Evolutionary conservation across 108 stramenopile genomes (phyloP), one percentile per base, ranked within the genome.

Genomic region (Nitzschia inconspicua): DNA sequence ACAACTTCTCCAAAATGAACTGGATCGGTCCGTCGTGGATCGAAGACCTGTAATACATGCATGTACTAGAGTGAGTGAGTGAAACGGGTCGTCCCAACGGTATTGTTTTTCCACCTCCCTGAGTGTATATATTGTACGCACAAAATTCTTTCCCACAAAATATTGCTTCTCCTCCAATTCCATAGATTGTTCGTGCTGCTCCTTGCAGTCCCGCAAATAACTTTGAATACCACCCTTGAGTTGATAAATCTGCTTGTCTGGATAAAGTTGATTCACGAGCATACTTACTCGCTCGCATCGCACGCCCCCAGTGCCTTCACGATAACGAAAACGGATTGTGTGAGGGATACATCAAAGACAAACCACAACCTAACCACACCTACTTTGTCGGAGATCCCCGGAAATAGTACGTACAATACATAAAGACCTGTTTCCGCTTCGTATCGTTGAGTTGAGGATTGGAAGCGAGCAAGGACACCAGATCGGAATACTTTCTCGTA

Each of bases 81-180:
- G n/a, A n/a, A n/a, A n/a, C n/a, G n/a, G n/a, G n/a, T n/a, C n/a
- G n/a, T n/a, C n/a, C n/a, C n/a, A n/a, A n/a, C n/a, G n/a, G n/a
- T n/a, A n/a, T n/a, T n/a, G n/a, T n/a, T n/a, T n/a, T n/a, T n/a
- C n/a, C n/a, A n/a, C n/a, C n/a, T n/a, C n/a, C n/a, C n/a, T n/a
- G n/a, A n/a, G n/a, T n/a, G n/a, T n/a, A n/a, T n/a, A n/a, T n/a
- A n/a, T n/a, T n/a, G n/a, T n/a, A n/a, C 53, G 34, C 37, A 54
- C 92, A 76, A 93, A 93, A 57, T 93, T 93, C 60, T 87, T 87
- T 24, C 92, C 92, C 34, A 68, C 47, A 70, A 71, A 93, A 76
- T 20, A 44, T 29, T 11, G 39, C 44, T 24, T 2, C 26, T 57
- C 54, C 5, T 46, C 22, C 44, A 37, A n/a, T 59, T 63, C 31